A percentile compares a stretch with the other conserved stretches of the same genome.
Conservation (phyloP, 2,329 filamentous ascomycete genomes). For the Fusarium proliferatum region DNA sequence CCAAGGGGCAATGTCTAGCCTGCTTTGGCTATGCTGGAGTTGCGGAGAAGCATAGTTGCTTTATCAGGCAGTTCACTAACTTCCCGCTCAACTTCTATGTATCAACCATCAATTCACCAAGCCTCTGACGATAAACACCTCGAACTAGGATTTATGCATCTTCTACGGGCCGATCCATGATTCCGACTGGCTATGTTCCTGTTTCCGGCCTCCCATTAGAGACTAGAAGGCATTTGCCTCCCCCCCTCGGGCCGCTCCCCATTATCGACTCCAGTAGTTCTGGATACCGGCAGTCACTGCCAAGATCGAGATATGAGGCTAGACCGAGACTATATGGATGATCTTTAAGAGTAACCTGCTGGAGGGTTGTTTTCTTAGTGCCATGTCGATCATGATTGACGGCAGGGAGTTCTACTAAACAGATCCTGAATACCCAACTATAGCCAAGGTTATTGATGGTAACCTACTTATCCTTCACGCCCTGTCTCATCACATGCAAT, state of each 20-base stretch:
- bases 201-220: conserved; percentile 15
- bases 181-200: conserved; percentile 23
- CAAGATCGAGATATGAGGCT: neutral
- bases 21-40: conserved; percentile 1
- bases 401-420: neutral
- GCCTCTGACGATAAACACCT: neutral
- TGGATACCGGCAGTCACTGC: neutral
- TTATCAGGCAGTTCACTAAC: conserved; percentile 11
- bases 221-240: conserved; percentile 1
- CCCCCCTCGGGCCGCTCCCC: neutral
- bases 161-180: conserved; percentile 18
- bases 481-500: conserved; percentile 1
- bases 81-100: neutral
- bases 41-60: conserved; percentile 14
- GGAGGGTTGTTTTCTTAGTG: neutral
- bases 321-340: neutral
- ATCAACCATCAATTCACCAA: neutral
- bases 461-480: neutral
- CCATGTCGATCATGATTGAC: conserved; percentile 25
- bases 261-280: neutral
- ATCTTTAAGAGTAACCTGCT: neutral
- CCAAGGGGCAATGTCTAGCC: conserved; percentile 7
- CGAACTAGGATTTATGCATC: conserved; percentile 31
- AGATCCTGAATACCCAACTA: neutral
- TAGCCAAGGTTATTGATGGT: neutral